Conservation (phyloP, 257 asterid species). For the Primulina tabacum region DNA sequence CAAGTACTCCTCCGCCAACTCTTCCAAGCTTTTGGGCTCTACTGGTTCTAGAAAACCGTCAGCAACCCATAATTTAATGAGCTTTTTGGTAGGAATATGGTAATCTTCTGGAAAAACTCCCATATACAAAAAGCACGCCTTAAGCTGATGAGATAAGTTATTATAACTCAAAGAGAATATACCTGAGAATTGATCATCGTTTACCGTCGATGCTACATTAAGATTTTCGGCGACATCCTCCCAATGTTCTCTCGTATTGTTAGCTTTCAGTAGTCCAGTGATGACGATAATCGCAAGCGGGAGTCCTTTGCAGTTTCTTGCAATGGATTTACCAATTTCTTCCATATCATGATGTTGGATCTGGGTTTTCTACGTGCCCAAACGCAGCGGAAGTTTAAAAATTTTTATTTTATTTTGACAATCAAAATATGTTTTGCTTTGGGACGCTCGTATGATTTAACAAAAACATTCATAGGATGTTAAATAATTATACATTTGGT, state of each 20-base stretch:
- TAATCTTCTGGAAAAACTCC: not conserved
- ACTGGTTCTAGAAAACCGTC: not conserved
- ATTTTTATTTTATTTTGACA: too few species aligned
- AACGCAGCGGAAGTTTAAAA: too few species aligned
- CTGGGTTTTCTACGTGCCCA: too few species aligned
- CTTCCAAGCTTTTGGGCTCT: not conserved
- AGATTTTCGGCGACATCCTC: not conserved
- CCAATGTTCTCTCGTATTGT: not conserved
- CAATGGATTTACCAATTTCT: constrained; percentile 2
- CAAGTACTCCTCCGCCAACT: not conserved
- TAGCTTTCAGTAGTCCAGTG: not conserved
- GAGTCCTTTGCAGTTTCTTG: not conserved
- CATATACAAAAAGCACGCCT: constrained; percentile 4
- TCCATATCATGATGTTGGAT: too few species aligned
- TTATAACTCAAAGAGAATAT: constrained; percentile 1
- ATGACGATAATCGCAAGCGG: not conserved
- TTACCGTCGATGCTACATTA: not conserved
- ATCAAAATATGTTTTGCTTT: too few species aligned
- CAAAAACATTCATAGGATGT: too few species aligned
- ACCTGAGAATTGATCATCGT: not conserved
- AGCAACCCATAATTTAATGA: constrained; percentile 6
- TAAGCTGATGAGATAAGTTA: not conserved
- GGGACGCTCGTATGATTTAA: too few species aligned
- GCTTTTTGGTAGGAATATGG: not conserved
- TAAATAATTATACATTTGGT: too few species aligned